phyloP scores from a whole-genome alignment of 352 stramenopile genomes.

The Phytophthora fragariae region DNA sequence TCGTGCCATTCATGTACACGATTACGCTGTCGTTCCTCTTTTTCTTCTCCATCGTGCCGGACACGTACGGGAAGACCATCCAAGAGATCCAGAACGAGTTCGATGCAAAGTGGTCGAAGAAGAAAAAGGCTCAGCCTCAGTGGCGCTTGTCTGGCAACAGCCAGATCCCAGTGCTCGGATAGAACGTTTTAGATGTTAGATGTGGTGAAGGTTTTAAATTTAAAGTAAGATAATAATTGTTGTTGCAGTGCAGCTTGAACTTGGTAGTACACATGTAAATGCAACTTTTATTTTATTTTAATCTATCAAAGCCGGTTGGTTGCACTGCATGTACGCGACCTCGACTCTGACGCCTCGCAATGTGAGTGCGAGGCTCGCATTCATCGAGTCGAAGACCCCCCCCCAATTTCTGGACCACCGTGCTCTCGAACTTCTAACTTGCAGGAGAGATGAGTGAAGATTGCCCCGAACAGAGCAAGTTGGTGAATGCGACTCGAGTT shows the following conservation, averaged over 20 bases:
- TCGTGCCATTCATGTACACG: constrained; percentile 62
- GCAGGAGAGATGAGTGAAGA: neutral
- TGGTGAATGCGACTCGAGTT: neutral
- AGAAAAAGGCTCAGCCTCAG: neutral
- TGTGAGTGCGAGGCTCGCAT: neutral
- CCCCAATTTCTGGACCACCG: too few species aligned
- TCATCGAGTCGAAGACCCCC: neutral
- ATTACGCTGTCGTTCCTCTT: constrained; percentile 56
- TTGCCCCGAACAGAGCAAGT: neutral
- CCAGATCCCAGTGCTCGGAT: constrained; percentile 29
- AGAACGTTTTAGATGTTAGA: constrained; percentile 2
- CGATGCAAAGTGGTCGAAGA: constrained; percentile 26
- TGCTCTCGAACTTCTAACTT: neutral
- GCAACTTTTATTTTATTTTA: too few species aligned
- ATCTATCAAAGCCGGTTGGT: too few species aligned
- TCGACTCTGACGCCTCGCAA: too few species aligned
- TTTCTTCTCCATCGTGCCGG: constrained; percentile 52
- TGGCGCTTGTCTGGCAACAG: constrained; percentile 25
- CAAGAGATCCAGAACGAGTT: constrained; percentile 69
- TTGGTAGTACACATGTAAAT: neutral
- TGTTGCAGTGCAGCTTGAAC: constrained; percentile 1
- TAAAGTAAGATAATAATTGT: constrained; percentile 12
- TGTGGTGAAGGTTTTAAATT: constrained; percentile 3
- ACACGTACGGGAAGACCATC: constrained; percentile 70
- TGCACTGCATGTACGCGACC: too few species aligned